Percentiles rank a stretch among this genome's conserved stretches.
Conservation (phyloP, 2,329 filamentous ascomycete genomes). For the Aureobasidium subglaciale region DNA sequence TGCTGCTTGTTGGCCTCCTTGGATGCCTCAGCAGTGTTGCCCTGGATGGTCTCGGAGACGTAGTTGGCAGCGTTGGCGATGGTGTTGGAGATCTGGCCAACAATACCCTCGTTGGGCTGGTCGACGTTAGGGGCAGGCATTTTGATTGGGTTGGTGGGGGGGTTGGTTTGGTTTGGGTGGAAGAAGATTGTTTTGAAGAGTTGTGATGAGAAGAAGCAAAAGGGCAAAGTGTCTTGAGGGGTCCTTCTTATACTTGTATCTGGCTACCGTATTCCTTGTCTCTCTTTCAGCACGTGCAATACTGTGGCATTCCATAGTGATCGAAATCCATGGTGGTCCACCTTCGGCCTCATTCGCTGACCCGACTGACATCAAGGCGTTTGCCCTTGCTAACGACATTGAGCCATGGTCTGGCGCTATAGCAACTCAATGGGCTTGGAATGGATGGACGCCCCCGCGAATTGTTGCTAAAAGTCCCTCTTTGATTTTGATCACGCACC, state of each 20-base stretch:
- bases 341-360: background rate
- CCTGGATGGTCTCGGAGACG: conserved; percentile 58
- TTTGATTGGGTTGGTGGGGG: conserved; percentile 23
- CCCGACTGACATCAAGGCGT: conserved; percentile 9
- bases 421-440: conserved; percentile 2
- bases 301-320: conserved; percentile 11
- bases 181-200: background rate
- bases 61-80: conserved; percentile 57
- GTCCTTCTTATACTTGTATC: conserved; percentile 12
- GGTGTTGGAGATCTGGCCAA: conserved; percentile 24
- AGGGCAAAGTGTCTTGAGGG: background rate
- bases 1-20: conserved; percentile 63
- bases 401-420: conserved; percentile 11
- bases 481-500: conserved; percentile 4
- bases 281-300: conserved; percentile 1
- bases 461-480: conserved; percentile 9
- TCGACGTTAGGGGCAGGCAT: conserved; percentile 40
- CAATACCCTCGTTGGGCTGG: conserved; percentile 38
- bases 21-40: conserved; percentile 48
- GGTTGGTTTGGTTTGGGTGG: conserved; percentile 15
- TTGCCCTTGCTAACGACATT: conserved; percentile 12
- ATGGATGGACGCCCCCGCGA: conserved; percentile 11
- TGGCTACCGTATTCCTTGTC: background rate
- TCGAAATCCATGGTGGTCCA: background rate
- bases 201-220: conserved; percentile 11